These are phyloP conservation scores for Jamesozyma piceae DNA, from an alignment of 805 yeast species.

Conservation along the genomic window DNA sequence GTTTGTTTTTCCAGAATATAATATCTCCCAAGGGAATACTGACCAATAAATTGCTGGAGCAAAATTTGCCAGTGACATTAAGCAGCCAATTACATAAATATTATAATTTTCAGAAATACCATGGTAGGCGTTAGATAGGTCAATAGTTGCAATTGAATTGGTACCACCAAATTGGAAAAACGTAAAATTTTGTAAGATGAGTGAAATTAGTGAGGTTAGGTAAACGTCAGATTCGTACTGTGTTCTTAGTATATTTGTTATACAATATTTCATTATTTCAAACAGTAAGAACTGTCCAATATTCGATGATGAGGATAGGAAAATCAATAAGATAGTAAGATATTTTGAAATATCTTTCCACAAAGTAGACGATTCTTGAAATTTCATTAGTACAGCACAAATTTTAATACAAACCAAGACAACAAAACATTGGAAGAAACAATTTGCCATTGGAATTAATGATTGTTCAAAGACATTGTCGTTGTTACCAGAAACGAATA, in stretches of 20 bases:
- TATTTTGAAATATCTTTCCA: conserved; percentile 16
- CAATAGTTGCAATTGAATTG: conserved; percentile 84
- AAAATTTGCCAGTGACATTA: conserved; percentile 80
- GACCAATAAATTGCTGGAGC: conserved; percentile 81
- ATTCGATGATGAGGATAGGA: conserved; percentile 41
- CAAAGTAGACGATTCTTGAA: conserved; percentile 3
- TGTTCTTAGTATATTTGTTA: conserved; percentile 5
- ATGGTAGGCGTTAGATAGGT: conserved; percentile 84
- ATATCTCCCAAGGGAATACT: conserved; percentile 23
- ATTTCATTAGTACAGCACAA: conserved; percentile 9
- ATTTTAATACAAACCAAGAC: conserved; percentile 30
- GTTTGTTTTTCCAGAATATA: conserved; percentile 13
- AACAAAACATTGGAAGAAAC: conserved; percentile 30
- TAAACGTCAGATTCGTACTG: conserved; percentile 7
- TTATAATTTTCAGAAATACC: conserved; percentile 63
- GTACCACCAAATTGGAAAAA: conserved; percentile 88
- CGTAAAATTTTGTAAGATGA: conserved; percentile 61
- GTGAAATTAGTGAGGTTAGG: conserved; percentile 12
- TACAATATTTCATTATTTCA: conserved; percentile 12
- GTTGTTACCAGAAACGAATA: conserved; percentile 8
- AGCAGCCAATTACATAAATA: conserved; percentile 58
- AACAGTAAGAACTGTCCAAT: conserved; percentile 42
- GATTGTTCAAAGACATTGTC: conserved; percentile 26
- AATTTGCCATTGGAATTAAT: conserved; percentile 30
- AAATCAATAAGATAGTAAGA: conserved; percentile 35